Conservation (phyloP, 202 grass and related monocot species). For the Zoysia matrella region DNA sequence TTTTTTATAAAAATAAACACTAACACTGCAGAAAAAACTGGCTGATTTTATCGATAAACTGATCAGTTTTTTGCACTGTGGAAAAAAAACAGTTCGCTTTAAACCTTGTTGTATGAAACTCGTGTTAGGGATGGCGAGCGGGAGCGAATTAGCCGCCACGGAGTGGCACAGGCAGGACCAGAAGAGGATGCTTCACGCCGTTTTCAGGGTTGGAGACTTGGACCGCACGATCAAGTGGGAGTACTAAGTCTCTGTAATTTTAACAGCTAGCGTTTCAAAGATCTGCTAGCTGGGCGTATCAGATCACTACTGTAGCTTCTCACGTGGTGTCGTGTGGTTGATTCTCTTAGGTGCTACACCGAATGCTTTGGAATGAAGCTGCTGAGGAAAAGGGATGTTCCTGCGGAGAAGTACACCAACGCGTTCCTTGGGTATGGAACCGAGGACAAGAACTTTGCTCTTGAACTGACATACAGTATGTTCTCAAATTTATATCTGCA, state of each 20-base stretch:
- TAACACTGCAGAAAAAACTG: too few species aligned
- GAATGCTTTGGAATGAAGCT: conserved; percentile 96
- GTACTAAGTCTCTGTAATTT: neutral
- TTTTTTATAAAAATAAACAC: too few species aligned
- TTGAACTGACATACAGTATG: conserved; percentile 95
- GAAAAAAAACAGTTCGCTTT: too few species aligned
- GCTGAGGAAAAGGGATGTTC: conserved; percentile 91
- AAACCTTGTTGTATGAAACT: neutral
- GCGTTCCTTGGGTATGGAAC: conserved; percentile 95
- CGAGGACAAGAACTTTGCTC: conserved; percentile 84
- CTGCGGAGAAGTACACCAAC: conserved; percentile 94
- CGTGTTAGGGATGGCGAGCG: conserved; percentile 56
- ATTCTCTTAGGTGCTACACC: conserved; percentile 77
- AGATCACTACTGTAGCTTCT: conserved; percentile 16
- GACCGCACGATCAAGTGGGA: conserved; percentile 83
- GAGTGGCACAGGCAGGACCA: conserved; percentile 92
- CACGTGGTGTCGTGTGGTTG: neutral
- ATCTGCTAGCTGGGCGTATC: neutral
- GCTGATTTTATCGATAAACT: too few species aligned
- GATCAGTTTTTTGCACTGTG: too few species aligned
- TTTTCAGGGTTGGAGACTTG: conserved; percentile 95
- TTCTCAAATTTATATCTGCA: neutral
- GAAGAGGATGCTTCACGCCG: conserved; percentile 80
- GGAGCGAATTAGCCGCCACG: conserved; percentile 44
- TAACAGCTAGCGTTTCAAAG: neutral